Conservation (phyloP, 257 asterid genomes). For the Scutellaria galericulata region DNA sequence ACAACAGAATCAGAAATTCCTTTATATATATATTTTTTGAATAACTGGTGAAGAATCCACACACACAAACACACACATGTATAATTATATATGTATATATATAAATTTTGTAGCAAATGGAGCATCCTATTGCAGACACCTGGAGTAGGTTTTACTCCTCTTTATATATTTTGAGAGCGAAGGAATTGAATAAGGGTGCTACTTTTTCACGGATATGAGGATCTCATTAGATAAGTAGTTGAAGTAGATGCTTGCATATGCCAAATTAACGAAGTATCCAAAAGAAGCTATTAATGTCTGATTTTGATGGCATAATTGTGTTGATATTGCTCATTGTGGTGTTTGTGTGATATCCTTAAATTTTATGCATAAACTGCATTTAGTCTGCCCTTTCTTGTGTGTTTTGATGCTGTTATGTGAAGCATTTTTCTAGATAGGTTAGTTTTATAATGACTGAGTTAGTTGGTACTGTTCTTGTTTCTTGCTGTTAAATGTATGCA, state of each 20-base stretch:
- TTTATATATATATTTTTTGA: background rate
- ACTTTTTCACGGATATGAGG: slow-evolving; percentile 8
- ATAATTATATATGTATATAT: no score
- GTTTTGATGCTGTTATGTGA: slow-evolving; percentile 13
- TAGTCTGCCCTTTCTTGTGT: background rate
- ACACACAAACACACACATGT: no score
- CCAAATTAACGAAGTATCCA: background rate
- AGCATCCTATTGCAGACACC: background rate
- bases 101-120: background rate
- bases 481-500: background rate
- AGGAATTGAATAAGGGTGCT: slow-evolving; percentile 12
- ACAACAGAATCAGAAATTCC: background rate
- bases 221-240: background rate
- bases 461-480: slow-evolving; percentile 3
- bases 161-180: slow-evolving; percentile 2
- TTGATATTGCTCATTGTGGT: background rate
- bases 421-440: background rate
- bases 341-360: background rate
- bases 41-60: background rate
- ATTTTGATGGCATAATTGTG: background rate
- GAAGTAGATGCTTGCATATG: background rate
- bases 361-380: background rate
- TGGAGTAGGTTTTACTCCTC: background rate
- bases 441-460: background rate
- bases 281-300: background rate